Base-by-base conservation (phyloP, 768 basidiomycete species). In the Leucogyrophana mollusca region DNA sequence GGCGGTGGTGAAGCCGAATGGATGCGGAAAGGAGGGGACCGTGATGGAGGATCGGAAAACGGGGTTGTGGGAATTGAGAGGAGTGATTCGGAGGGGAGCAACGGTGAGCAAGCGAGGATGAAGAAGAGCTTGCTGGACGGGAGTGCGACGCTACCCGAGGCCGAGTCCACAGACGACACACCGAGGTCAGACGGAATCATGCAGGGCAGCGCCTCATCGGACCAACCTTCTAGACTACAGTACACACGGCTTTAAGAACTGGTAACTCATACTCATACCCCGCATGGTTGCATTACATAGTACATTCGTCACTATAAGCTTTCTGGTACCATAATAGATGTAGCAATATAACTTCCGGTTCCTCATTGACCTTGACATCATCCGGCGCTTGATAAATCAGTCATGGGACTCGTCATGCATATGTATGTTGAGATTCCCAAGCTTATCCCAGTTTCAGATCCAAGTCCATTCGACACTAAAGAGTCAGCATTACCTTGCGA, bases 11-110 rank as follows among this genome's bases (percentile, higher is more conserved):
- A 30, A 14, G 23, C 17, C 18, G 10, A 46, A 39, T 8, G 36
- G 39, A 17, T 46, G 37, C 2, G 53, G 53, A 16, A 37, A 46
- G 21, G 58, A 54, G 16, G 54, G 52, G 4, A 42, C 52, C 9
- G 23, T 56, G 38, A 38, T 47, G 34, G 55, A 56, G 27, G 10
- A 34, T 52, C 33, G 18, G 47, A 40, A 45, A 9, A n/a, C 23
- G n/a, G 9, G 20, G 4, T 10, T n/a, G 16, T 17, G 18, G 3
- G 11, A 25, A 4, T 35, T 14, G 32, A 17, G 23, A 13, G 25
- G n/a, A 9, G 1, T 35, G 1, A 16, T 45, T 17, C 5, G 22
- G 20, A 45, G 34, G 11, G 44, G 34, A 20, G 34, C 25, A 23
- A 47, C 23, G 9, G 40, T 40, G 37, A n/a, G n/a, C n/a, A n/a